Conservation (phyloP, 148 eudicot genomes). For the Rhododendron williamsianum region DNA sequence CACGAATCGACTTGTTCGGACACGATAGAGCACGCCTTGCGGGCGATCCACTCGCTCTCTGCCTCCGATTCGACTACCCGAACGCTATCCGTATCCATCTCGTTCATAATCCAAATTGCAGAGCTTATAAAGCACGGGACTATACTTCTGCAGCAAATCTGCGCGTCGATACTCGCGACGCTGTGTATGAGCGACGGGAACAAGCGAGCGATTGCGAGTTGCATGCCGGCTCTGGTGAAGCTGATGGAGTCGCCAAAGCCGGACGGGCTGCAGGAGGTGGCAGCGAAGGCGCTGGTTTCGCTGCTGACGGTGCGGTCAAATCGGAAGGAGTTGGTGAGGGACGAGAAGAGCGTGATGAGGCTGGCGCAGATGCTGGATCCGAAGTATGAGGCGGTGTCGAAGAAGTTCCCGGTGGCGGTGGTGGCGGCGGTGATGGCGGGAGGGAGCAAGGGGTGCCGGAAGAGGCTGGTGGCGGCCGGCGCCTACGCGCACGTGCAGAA, state of each 20-base stretch:
- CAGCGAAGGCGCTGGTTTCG: constrained; percentile 32
- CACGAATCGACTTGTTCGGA: constrained; percentile 33
- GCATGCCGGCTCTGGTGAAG: constrained; percentile 49
- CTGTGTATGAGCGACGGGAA: constrained; percentile 41
- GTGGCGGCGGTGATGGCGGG: constrained; percentile 42
- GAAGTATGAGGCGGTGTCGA: constrained; percentile 36
- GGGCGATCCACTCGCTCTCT: constrained; percentile 49
- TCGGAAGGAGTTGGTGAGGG: constrained; percentile 49
- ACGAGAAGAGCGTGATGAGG: constrained; percentile 58
- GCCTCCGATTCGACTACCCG: constrained; percentile 19
- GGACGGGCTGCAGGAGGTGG: constrained; percentile 48
- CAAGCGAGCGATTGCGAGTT: constrained; percentile 40
- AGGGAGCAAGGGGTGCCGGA: constrained; percentile 56
- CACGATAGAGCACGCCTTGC: constrained; percentile 44
- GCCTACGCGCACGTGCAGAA: constrained; percentile 37
- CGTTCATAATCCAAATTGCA: constrained; percentile 31
- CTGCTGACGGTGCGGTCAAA: constrained; percentile 42
- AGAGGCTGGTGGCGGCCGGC: constrained; percentile 53
- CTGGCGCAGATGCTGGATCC: constrained; percentile 58
- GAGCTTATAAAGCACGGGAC: constrained; percentile 46
- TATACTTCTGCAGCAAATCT: constrained; percentile 37
- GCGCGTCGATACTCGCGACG: constrained; percentile 32
- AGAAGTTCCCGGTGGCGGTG: constrained; percentile 57
- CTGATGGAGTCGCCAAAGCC: constrained; percentile 62
- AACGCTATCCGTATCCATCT: constrained; percentile 29